These are phyloP conservation scores for Cutaneotrichosporon sp. DNA, from an alignment of 1,284 basidiomycete genomes.

Conservation along the genomic window DNA sequence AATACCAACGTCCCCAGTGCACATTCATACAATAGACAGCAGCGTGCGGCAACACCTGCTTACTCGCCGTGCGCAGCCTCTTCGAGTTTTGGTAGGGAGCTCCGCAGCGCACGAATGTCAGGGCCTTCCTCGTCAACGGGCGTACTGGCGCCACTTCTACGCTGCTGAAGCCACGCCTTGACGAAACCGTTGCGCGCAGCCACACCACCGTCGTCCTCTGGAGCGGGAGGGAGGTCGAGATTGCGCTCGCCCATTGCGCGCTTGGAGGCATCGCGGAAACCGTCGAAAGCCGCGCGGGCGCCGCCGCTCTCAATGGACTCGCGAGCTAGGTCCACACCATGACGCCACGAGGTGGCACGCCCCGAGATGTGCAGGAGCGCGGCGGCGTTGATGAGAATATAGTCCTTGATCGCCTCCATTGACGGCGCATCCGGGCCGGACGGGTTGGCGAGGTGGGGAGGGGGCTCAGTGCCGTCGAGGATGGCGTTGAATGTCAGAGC, in stretches of 20 bases:
- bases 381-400: constrained; percentile 78
- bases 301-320: constrained; percentile 67
- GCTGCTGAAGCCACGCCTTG: constrained; percentile 39
- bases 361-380: constrained; percentile 77
- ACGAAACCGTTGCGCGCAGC: constrained; percentile 49
- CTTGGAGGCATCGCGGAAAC: constrained; percentile 52
- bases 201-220: constrained; percentile 48
- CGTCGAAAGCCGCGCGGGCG: constrained; percentile 66
- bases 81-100: neutral
- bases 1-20: too few relatives aligned
- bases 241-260: constrained; percentile 44
- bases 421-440: constrained; percentile 51
- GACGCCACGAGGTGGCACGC: constrained; percentile 61
- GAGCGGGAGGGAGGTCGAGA: constrained; percentile 26
- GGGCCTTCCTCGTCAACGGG: neutral
- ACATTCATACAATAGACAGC: too few relatives aligned
- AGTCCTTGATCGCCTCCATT: constrained; percentile 64
- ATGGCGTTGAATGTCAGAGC: constrained; percentile 51
- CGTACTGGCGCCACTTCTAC: constrained; percentile 15
- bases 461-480: constrained; percentile 42
- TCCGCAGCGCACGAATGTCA: neutral
- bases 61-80: neutral
- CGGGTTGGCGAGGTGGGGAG: constrained; percentile 42
- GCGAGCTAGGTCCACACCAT: constrained; percentile 68
- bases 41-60: too few relatives aligned